These are phyloP conservation scores for Neofusicoccum sp. DNA, from an alignment of 2,329 filamentous ascomycete genomes.

Conservation along the genomic window DNA sequence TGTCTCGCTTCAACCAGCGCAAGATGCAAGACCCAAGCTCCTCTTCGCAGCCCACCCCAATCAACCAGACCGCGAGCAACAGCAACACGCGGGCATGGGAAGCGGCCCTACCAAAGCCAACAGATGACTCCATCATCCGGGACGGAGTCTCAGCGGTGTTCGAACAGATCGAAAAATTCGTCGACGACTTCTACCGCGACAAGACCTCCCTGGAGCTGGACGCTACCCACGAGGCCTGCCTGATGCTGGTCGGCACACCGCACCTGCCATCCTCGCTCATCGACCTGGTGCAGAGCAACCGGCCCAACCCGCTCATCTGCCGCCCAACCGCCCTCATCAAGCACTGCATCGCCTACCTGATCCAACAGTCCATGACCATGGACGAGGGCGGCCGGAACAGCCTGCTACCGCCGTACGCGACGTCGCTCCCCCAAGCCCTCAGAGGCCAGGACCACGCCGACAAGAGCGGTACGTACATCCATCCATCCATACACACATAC, in stretches of 20 bases:
- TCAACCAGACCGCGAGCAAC: not conserved
- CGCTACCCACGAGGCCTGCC: slow-evolving; percentile 1
- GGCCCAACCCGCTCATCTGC: slow-evolving; percentile 11
- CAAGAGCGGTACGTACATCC: not conserved
- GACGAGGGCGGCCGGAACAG: slow-evolving; percentile 11
- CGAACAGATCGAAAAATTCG: slow-evolving; percentile 31
- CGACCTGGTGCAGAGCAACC: slow-evolving; percentile 8
- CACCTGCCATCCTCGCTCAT: slow-evolving; percentile 7
- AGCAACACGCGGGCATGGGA: not conserved
- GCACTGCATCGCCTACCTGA: slow-evolving; percentile 8
- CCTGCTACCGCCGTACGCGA: slow-evolving; percentile 3
- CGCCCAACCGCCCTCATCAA: slow-evolving; percentile 2
- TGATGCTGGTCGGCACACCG: slow-evolving; percentile 12
- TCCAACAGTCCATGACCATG: slow-evolving; percentile 15
- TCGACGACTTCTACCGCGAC: slow-evolving; percentile 38
- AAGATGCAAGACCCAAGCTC: not conserved
- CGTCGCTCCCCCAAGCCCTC: not conserved
- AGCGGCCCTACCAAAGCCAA: slow-evolving; percentile 27
- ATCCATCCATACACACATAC: too few species aligned
- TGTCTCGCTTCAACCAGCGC: slow-evolving; percentile 9
- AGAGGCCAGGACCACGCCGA: not conserved
- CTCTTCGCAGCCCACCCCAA: not conserved
- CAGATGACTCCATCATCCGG: slow-evolving; percentile 30
- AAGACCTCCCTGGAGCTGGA: slow-evolving; percentile 10
- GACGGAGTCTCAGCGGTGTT: slow-evolving; percentile 31